Evolutionary conservation across 176 grass and related monocot genomes (phyloP).

Genomic region (Bolboschoenus planiculmis): DNA sequence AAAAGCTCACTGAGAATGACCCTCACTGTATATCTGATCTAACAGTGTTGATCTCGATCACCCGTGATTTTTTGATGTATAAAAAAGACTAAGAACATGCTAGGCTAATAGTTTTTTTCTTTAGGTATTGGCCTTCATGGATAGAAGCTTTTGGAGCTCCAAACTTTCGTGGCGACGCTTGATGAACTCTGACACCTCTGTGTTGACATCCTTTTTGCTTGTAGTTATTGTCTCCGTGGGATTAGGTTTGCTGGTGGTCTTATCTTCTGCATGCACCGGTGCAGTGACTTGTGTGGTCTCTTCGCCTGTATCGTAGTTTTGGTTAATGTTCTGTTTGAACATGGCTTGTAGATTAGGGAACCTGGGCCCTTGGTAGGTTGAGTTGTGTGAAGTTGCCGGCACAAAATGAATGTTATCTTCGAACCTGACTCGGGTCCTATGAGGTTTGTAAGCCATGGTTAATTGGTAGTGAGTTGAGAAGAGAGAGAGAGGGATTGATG

Average conservation of each 20-base stretch:
- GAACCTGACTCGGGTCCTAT: neutral
- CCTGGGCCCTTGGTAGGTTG: conserved; percentile 1
- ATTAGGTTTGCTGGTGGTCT: neutral
- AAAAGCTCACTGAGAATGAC: neutral
- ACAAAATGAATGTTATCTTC: conserved; percentile 13
- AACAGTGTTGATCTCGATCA: neutral
- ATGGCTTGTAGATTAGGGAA: conserved; percentile 24
- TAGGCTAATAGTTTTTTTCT: conserved; percentile 8
- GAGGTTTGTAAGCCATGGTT: neutral
- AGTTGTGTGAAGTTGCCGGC: neutral
- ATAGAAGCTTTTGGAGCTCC: conserved; percentile 62
- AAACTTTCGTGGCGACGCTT: conserved; percentile 33
- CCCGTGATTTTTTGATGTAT: neutral
- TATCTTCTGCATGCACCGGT: neutral
- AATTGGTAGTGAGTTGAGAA: neutral
- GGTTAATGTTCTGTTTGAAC: conserved; percentile 13
- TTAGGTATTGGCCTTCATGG: conserved; percentile 46
- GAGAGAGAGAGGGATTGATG: neutral
- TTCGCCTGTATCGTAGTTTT: neutral
- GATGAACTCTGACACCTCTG: conserved; percentile 53
- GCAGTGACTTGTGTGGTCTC: neutral
- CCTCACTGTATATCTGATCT: neutral
- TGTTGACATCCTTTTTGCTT: conserved; percentile 39
- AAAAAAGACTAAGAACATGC: neutral
- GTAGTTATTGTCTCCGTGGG: neutral